Percentiles rank a stretch among this genome's conserved stretches.
phyloP scores from a whole-genome alignment of 768 basidiomycete genomes.

The Flagelloscypha sp. region DNA sequence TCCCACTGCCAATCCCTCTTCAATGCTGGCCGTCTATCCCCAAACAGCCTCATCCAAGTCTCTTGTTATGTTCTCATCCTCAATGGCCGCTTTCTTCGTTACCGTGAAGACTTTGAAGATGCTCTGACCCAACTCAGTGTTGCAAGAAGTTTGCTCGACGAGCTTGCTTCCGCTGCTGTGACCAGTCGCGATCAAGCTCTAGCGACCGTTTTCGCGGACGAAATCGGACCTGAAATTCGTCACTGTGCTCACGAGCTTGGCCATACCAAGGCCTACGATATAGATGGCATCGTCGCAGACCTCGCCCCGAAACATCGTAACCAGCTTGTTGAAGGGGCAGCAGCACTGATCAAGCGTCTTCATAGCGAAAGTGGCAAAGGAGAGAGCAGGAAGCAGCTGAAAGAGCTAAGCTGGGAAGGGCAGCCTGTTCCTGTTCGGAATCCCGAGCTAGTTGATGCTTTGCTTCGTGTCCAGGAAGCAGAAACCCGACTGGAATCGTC shows the following conservation, averaged over 20 bases:
- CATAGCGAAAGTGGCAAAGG: constrained; percentile 34
- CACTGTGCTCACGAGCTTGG: constrained; percentile 90
- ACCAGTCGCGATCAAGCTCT: constrained; percentile 84
- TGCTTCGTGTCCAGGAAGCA: constrained; percentile 76
- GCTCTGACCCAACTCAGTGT: constrained; percentile 69
- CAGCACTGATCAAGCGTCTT: constrained; percentile 43
- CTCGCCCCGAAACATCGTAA: constrained; percentile 48
- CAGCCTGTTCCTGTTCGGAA: constrained; percentile 79
- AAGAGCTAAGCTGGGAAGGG: constrained; percentile 68
- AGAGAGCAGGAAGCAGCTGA: constrained; percentile 45
- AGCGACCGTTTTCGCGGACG: constrained; percentile 75
- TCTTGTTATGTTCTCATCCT: constrained; percentile 73
- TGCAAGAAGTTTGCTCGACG: constrained; percentile 65
- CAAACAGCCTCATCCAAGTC: constrained; percentile 56
- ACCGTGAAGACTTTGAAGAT: constrained; percentile 68
- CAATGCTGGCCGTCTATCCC: constrained; percentile 40
- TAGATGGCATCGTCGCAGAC: constrained; percentile 65
- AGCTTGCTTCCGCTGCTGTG: constrained; percentile 51
- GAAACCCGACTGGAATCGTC: constrained; percentile 46
- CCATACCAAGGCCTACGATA: constrained; percentile 67
- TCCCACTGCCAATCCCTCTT: constrained; percentile 66
- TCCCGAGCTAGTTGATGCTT: constrained; percentile 83
- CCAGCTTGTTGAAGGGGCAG: constrained; percentile 57
- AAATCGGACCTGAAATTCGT: constrained; percentile 84
- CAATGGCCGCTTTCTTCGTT: constrained; percentile 76